Percentiles rank a stretch among this genome's conserved stretches.
Evolutionary conservation across 345 rosid species (phyloP).

Genomic region (Carallia pectinifolia): DNA sequence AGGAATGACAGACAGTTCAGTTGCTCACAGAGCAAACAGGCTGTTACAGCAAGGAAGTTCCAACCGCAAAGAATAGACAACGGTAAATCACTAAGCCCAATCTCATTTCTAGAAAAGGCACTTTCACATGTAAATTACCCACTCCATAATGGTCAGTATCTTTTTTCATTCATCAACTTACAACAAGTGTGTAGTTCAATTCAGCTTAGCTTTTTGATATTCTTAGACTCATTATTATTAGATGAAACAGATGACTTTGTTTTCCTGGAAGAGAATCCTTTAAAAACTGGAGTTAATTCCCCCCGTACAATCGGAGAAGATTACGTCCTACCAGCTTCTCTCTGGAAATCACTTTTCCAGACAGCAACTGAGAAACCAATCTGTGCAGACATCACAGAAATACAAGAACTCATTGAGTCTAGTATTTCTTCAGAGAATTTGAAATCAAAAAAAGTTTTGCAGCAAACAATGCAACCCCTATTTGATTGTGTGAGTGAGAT

Average conservation of each 20-base stretch:
- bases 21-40: conserved; percentile 37
- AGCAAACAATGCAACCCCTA: conserved; percentile 46
- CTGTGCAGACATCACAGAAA: conserved; percentile 10
- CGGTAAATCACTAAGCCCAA: conserved; percentile 30
- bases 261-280: conserved; percentile 10
- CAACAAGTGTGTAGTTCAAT: background rate
- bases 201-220: background rate
- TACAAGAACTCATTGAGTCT: conserved; percentile 22
- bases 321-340: conserved; percentile 35
- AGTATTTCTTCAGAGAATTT: conserved; percentile 8
- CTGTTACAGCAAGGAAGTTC: conserved; percentile 25
- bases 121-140: conserved; percentile 17
- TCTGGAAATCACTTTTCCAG: conserved; percentile 32
- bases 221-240: background rate
- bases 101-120: conserved; percentile 22
- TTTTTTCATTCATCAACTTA: background rate
- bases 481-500: conserved; percentile 49
- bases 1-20: background rate
- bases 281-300: conserved; percentile 6
- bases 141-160: conserved; percentile 13
- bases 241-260: conserved; percentile 9
- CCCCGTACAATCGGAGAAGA: conserved; percentile 34
- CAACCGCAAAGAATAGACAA: conserved; percentile 16
- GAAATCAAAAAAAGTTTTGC: conserved; percentile 34
- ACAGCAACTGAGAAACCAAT: conserved; percentile 19